Base-by-base conservation (phyloP, 1,284 basidiomycete genomes). In the Ceratobasidium sp. region DNA sequence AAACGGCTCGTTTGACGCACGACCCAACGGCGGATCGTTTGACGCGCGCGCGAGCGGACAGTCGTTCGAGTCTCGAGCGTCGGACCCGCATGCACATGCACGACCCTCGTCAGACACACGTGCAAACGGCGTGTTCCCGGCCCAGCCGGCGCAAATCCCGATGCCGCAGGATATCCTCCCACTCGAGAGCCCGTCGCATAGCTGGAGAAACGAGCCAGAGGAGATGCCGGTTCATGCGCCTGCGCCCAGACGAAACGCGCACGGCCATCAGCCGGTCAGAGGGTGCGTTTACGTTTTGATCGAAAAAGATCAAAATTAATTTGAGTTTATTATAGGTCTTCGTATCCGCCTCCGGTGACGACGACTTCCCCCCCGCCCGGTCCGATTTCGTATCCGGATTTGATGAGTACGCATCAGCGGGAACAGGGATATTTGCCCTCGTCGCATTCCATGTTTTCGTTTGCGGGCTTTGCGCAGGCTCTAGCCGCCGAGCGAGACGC, bases 331-430 rank as follows among this genome's bases (percentile, higher is more conserved):
- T 43, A n/a, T n/a, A 70, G 65, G 30, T 46, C 39, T n/a, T 70
- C 65, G 39, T 70, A 70, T 36, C 65, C 65, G 9, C 65, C 65
- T 14, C 65, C 65, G 18, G 53, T 70, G 41, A 70, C 65, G 41
- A 70, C 65, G 2, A 70, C 65, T 1, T 70, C 65, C 21, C 65
- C 65, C 10, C 65, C 65, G 6, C 65, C 65, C 26, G 65, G 65
- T n/a, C 53, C 53, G 30, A 57, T 70, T 2, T 57, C 52, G 18
- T 70, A 70, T 55, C 65, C 65, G 16, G 43, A 57, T 32, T 45
- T 89, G 32, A 91, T 91, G 89, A 86, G 87, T 1, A 84, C 85
- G 71, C 89, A 92, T 75, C 89, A 92, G 79, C 84, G 86, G 74
- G 83, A 81, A 55, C 90, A 92, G 76, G 89, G 90, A 10, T 92